Conservation (phyloP, 164 flowering plant genomes). For the Platanus orientalis region DNA sequence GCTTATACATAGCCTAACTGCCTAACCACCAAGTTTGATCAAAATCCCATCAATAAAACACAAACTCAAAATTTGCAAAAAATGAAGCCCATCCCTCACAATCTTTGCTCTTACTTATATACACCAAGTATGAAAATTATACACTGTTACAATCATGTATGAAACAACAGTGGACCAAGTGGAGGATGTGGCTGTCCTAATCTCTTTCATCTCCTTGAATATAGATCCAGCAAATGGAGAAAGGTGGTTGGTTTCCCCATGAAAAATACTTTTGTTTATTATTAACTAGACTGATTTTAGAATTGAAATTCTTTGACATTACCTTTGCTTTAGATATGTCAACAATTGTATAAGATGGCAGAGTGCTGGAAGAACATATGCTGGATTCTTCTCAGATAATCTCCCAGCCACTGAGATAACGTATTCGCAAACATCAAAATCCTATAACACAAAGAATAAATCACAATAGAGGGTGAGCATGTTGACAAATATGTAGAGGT, state of each 20-base stretch:
- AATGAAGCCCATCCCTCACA: no score
- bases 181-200: no score
- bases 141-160: no score
- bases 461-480: not conserved
- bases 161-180: no score
- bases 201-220: no score
- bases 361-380: conserved; percentile 98
- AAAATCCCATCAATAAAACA: no score
- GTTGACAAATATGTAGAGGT: not conserved
- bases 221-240: not conserved
- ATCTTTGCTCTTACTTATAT: no score
- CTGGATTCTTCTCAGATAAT: conserved; percentile 94
- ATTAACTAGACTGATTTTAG: not conserved
- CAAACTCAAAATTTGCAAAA: no score
- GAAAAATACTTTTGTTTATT: no score
- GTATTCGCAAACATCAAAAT: conserved; percentile 10
- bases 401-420: conserved; percentile 94
- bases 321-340: conserved; percentile 89
- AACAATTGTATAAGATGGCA: conserved; percentile 92
- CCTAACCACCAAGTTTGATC: not conserved
- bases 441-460: not conserved
- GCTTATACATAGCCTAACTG: not conserved
- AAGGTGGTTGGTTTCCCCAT: no score
- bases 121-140: no score
- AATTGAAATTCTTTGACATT: conserved; percentile 3